A percentile compares a stretch with the other conserved stretches of the same genome.
Evolutionary conservation across 768 basidiomycete species (phyloP).

Genomic region (Amanita rimosa): DNA sequence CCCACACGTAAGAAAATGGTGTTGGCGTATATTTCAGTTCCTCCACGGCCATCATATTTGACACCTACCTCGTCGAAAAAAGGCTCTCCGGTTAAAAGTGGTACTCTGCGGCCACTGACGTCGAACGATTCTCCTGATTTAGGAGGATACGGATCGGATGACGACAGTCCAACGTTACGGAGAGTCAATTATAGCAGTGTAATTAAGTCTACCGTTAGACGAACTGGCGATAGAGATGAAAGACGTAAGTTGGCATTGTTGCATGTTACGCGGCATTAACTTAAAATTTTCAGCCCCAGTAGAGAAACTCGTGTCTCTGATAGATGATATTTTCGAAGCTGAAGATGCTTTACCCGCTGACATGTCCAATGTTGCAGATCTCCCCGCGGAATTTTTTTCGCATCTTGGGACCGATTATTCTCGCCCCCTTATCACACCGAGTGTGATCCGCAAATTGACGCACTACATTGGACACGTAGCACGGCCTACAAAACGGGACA

Average conservation of each 20-base stretch:
- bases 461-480: constrained; percentile 59
- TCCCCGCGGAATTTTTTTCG: constrained; percentile 58
- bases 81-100: constrained; percentile 4
- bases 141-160: constrained; percentile 49
- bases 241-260: constrained; percentile 34
- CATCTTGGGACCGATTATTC: constrained; percentile 42
- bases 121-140: constrained; percentile 30
- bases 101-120: constrained; percentile 20
- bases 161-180: constrained; percentile 25
- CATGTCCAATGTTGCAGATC: constrained; percentile 50
- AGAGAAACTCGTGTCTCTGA: constrained; percentile 63
- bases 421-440: constrained; percentile 48
- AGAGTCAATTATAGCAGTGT: constrained; percentile 18
- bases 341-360: constrained; percentile 43
- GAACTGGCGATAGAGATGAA: constrained; percentile 69
- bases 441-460: constrained; percentile 54
- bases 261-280: not conserved
- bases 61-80: constrained; percentile 31
- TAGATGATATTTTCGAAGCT: constrained; percentile 85
- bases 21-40: constrained; percentile 35
- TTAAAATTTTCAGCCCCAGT: constrained; percentile 35
- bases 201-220: constrained; percentile 39
- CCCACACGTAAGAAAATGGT: not conserved
- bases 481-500: constrained; percentile 50
- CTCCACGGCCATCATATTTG: constrained; percentile 21